phyloP scores from a whole-genome alignment of 2,329 filamentous ascomycete species.

The Intubia oerlemansii region DNA sequence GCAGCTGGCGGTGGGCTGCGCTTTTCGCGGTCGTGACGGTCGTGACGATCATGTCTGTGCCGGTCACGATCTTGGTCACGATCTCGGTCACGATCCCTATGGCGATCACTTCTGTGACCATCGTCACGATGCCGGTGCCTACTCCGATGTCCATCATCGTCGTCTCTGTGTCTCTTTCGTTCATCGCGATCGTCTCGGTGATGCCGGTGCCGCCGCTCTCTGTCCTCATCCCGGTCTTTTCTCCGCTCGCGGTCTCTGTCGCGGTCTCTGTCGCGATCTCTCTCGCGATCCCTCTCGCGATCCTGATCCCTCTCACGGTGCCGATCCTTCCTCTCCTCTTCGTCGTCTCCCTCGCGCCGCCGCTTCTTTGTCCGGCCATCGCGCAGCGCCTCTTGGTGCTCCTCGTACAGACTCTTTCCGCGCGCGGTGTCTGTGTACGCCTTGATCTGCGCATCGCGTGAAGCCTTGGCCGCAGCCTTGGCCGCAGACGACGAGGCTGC shows the following conservation, averaged over 20 bases:
- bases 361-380: too few species aligned
- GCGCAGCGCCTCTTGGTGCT: conserved; percentile 25
- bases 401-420: conserved; percentile 36
- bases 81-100: neutral
- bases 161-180: neutral
- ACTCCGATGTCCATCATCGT: too few species aligned
- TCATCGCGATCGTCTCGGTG: neutral
- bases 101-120: neutral
- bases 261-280: too few species aligned
- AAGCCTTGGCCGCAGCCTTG: conserved; percentile 33
- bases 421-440: conserved; percentile 30
- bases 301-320: too few species aligned
- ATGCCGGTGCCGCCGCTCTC: neutral
- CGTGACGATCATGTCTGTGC: neutral
- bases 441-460: conserved; percentile 23
- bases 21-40: neutral
- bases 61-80: neutral
- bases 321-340: too few species aligned
- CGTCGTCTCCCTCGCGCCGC: too few species aligned
- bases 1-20: too few species aligned
- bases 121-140: neutral
- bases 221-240: too few species aligned
- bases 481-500: conserved; percentile 10
- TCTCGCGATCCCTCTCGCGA: too few species aligned
- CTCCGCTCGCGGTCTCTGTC: too few species aligned